These are phyloP conservation scores for Geotrichum aggregatum DNA, from an alignment of 1,139 yeast genomes.

Conservation along the genomic window DNA sequence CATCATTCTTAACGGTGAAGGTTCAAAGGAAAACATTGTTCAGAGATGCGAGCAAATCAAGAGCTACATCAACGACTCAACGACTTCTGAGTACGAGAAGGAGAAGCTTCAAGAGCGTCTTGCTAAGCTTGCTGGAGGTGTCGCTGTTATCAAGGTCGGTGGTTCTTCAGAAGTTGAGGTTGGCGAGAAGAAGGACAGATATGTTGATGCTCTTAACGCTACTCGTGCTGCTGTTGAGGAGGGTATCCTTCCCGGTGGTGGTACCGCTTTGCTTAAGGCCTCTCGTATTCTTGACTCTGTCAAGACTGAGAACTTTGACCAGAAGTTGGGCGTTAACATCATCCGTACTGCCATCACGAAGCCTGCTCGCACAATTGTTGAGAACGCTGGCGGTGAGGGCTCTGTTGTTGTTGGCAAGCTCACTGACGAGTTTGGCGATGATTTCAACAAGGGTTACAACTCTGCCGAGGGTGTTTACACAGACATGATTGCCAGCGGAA, in stretches of 20 bases:
- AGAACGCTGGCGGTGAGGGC: slow-evolving; percentile 98
- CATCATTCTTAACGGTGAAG: slow-evolving; percentile 92
- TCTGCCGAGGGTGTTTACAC: slow-evolving; percentile 91
- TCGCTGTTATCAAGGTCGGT: slow-evolving; percentile 97
- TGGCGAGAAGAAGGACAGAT: slow-evolving; percentile 99
- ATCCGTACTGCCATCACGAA: slow-evolving; percentile 92
- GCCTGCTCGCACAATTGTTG: slow-evolving; percentile 96
- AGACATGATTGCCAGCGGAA: slow-evolving; percentile 96
- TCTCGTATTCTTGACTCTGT: slow-evolving; percentile 74
- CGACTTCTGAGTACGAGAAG: slow-evolving; percentile 90
- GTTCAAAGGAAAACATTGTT: slow-evolving; percentile 79
- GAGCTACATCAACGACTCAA: slow-evolving; percentile 62
- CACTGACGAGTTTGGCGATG: slow-evolving; percentile 71
- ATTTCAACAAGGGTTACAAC: slow-evolving; percentile 90
- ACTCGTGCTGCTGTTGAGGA: slow-evolving; percentile 99
- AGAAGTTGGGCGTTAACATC: slow-evolving; percentile 94
- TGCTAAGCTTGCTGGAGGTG: slow-evolving; percentile 98
- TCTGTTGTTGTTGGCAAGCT: slow-evolving; percentile 95
- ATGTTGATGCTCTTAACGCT: slow-evolving; percentile 97
- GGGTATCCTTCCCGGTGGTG: slow-evolving; percentile 99
- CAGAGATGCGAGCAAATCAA: slow-evolving; percentile 97
- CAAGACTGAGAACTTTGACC: slow-evolving; percentile 90
- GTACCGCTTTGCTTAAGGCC: slow-evolving; percentile 97
- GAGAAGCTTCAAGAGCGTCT: slow-evolving; percentile 98
- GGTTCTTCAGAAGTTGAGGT: slow-evolving; percentile 98